These are phyloP conservation scores for Exophiala viscosa DNA, from an alignment of 2,329 filamentous ascomycete genomes.

Conservation along the genomic window DNA sequence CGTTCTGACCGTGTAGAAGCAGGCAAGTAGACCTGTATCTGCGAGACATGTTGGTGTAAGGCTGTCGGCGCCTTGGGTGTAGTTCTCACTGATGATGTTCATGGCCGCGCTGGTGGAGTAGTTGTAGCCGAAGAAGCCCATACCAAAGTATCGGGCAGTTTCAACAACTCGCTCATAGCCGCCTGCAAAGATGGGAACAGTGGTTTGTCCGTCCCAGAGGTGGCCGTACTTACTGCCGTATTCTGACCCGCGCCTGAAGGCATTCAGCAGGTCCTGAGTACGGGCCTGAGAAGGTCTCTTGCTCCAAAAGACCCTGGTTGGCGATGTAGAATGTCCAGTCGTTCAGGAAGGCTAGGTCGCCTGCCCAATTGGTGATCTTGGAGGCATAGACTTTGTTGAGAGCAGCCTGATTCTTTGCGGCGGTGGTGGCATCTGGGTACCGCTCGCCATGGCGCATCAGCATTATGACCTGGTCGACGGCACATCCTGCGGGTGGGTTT, in stretches of 20 bases:
- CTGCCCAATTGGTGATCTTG: conserved; percentile 50
- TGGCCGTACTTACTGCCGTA: conserved; percentile 5
- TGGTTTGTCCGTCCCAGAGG: conserved; percentile 5
- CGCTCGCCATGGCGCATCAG: conserved; percentile 72
- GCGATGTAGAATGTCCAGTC: conserved; percentile 3
- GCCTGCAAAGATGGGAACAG: conserved; percentile 6
- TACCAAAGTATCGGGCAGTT: conserved; percentile 8
- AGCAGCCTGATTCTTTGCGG: conserved; percentile 80
- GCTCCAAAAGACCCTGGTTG: conserved; percentile 1
- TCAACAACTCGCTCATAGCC: conserved; percentile 10
- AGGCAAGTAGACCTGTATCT: conserved; percentile 3
- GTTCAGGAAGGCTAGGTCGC: conserved; percentile 6
- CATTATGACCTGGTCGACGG: conserved; percentile 11
- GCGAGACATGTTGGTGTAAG: conserved; percentile 5
- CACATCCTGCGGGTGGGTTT: conserved; percentile 83
- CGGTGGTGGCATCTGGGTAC: conserved; percentile 93
- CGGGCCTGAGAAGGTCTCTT: conserved; percentile 7
- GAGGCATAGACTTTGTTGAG: conserved; percentile 95
- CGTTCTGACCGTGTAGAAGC: conserved; percentile 3
- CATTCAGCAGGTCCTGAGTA: conserved; percentile 6
- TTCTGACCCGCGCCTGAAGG: conserved; percentile 4
- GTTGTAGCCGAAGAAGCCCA: conserved; percentile 13
- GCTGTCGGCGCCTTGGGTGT: conserved; percentile 6
- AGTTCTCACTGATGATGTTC: conserved; percentile 9
- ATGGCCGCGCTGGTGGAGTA: conserved; percentile 11